Base-by-base conservation (phyloP, 176 grass and related monocot genomes). In the Oryza meridionalis region DNA sequence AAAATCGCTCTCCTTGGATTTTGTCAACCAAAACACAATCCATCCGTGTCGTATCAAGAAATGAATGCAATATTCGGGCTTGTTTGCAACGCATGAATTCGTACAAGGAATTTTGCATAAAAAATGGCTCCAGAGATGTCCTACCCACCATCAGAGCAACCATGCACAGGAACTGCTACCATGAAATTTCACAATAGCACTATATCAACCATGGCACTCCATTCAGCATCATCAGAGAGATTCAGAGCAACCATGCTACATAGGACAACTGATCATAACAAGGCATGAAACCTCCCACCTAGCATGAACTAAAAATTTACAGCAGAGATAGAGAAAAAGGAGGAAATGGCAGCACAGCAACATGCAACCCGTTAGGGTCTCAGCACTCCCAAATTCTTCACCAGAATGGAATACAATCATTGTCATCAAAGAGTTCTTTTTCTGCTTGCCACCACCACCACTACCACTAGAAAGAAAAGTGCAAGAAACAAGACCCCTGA, bases 371-470 rank as follows among this genome's bases (percentile, higher is more conserved):
- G 9, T 12, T 26, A 42, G 24, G 40, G 15, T 62, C 73, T 81
- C 79, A 37, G 9, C 46, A 80, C 77, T 70, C 19, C 44, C 53
- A 25, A 72, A 50, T 68, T 58, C 76, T 84, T 67, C 84, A 68
- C 74, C 66, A 11, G 65, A 86, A 81, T 69, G 61, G 82, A 85
- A 46, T 71, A 37, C 59, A 67, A 50, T 64, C 80, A 73, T 65
- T 19, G 4, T 22, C 55, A 11, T 62, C 55, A 61, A 55, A 55
- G 51, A 72, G 68, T 89, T 73, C 70, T 70, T 75, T 88, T 75
- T 88, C 75, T 87, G 84, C 76, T 76, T 69, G 76, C 80, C 83
- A 91, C 25, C 19, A 67, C 38, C 38, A 40, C 7, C 1, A 40
- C 38, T 40, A 40, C 31, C 81, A 33, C 84, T 84, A 85, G 31